Conservation (phyloP, 1,139 yeast genomes). For the Fermentozyma sake region DNA sequence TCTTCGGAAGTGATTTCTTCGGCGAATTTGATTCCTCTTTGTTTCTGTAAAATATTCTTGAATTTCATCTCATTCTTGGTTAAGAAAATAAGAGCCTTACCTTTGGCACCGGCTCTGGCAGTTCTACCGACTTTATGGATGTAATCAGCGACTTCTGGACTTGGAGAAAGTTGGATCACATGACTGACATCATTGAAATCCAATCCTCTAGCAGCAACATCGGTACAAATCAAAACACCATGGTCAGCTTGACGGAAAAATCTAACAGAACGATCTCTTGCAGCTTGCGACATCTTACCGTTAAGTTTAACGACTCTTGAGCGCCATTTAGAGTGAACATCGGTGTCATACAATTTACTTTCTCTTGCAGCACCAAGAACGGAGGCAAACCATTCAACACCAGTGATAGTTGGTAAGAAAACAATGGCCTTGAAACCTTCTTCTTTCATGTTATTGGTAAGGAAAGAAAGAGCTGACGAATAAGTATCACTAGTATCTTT, state of each 20-base stretch:
- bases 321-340: no score
- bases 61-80: conserved; percentile 48
- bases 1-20: conserved; percentile 23
- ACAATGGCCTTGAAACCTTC: conserved; percentile 68
- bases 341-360: conserved; percentile 2
- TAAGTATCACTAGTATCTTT: conserved; percentile 45
- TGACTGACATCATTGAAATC: conserved; percentile 97
- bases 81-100: conserved; percentile 56
- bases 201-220: conserved; percentile 97
- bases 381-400: conserved; percentile 52
- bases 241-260: conserved; percentile 46
- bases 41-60: conserved; percentile 34
- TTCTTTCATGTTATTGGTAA: conserved; percentile 24
- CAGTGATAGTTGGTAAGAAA: conserved; percentile 73
- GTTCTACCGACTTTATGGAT: conserved; percentile 98
- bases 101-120: conserved; percentile 87
- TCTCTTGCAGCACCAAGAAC: conserved; percentile 13
- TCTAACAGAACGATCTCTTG: conserved; percentile 56
- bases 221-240: conserved; percentile 91
- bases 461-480: conserved; percentile 49
- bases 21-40: conserved; percentile 48
- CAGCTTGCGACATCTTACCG: conserved; percentile 66
- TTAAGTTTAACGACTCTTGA: conserved; percentile 43
- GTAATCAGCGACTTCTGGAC: conserved; percentile 65
- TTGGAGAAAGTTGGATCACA: conserved; percentile 96